These are phyloP conservation scores for Lasiosphaeria miniovina DNA, from an alignment of 495 filamentous ascomycete genomes.

Conservation along the genomic window DNA sequence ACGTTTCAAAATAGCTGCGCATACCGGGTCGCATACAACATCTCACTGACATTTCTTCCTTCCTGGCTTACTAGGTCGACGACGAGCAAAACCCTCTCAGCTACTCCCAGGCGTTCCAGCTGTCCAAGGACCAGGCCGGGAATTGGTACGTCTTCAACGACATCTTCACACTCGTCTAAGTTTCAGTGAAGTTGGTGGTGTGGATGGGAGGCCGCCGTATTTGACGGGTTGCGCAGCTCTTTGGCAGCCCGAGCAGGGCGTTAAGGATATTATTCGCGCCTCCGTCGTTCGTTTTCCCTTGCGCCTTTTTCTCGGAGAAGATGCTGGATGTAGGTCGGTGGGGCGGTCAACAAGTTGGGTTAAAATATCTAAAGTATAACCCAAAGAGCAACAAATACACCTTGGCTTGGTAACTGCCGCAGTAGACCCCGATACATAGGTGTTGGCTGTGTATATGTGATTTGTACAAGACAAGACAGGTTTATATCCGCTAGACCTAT, in stretches of 20 bases:
- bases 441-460: no score
- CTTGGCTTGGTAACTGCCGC: no score
- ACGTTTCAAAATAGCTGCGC: slow-evolving; percentile 23
- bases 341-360: no score
- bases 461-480: not conserved
- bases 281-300: not conserved
- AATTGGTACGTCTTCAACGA: slow-evolving; percentile 89
- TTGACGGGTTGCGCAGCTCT: not conserved
- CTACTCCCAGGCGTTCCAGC: slow-evolving; percentile 83
- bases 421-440: no score
- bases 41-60: slow-evolving; percentile 2
- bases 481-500: not conserved
- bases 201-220: not conserved
- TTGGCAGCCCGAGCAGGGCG: not conserved
- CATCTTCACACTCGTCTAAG: slow-evolving; percentile 72
- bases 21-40: not conserved
- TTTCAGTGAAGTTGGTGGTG: not conserved
- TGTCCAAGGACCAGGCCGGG: slow-evolving; percentile 63
- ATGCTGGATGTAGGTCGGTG: not conserved
- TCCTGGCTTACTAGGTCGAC: slow-evolving; percentile 60
- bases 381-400: no score
- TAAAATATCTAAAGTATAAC: no score
- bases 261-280: not conserved
- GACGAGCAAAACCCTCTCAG: slow-evolving; percentile 75
- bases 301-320: not conserved